Evolutionary conservation across 164 flowering plant genomes (phyloP).

Genomic region (Nymphaea thermarum): DNA sequence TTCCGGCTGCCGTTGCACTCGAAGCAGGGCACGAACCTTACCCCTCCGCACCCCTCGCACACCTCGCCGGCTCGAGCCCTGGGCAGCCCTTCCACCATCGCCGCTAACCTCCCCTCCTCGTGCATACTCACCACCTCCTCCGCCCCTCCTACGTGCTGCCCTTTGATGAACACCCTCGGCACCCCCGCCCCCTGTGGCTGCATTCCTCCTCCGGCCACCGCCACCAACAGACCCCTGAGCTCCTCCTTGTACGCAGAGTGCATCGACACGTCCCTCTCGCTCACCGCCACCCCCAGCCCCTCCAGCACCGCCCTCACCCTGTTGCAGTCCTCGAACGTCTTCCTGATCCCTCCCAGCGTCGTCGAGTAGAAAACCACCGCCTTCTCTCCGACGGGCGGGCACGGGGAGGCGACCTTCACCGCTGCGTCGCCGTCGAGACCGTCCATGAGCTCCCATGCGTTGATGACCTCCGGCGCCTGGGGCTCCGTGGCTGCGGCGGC

Average conservation of each 20-base stretch:
- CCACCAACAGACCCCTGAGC: conserved; percentile 41
- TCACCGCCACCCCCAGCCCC: conserved; percentile 36
- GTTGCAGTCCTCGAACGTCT: conserved; percentile 73
- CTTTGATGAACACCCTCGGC: conserved; percentile 70
- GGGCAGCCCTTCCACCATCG: conserved; percentile 55
- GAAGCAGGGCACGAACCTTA: conserved; percentile 75
- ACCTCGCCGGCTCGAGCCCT: conserved; percentile 24
- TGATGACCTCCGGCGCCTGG: conserved; percentile 43
- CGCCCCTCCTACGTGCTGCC: conserved; percentile 72
- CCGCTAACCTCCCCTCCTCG: conserved; percentile 52
- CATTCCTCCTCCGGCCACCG: conserved; percentile 15
- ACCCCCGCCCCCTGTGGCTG: conserved; percentile 9
- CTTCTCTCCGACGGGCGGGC: conserved; percentile 21
- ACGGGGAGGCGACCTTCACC: conserved; percentile 6
- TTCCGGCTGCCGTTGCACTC: conserved; percentile 82
- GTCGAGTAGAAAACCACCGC: conserved; percentile 75
- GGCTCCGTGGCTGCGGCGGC: conserved; percentile 19
- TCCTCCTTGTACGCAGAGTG: conserved; percentile 77
- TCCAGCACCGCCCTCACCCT: conserved; percentile 51
- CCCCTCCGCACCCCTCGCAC: conserved; percentile 89
- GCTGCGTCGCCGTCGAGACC: conserved; percentile 42
- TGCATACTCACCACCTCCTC: conserved; percentile 63
- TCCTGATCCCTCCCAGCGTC: conserved; percentile 60
- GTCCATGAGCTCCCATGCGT: conserved; percentile 96
- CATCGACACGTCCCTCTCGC: conserved; percentile 85